Conservation (phyloP, 2,329 filamentous ascomycete species). For the Fusarium oxysporum region DNA sequence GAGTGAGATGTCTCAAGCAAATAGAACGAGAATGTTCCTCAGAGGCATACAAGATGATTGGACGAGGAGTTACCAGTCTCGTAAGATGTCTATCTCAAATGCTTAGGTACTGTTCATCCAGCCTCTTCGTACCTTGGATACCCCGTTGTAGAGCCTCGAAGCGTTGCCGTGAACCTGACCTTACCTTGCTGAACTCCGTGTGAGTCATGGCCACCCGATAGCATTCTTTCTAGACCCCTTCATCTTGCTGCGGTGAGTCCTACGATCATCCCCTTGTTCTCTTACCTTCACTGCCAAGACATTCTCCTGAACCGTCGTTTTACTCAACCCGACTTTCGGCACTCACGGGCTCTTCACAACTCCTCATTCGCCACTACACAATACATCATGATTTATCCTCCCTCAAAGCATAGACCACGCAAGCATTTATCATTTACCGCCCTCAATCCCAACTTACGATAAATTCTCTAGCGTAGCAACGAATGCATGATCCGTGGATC, state of each 20-base stretch:
- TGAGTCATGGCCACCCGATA: neutral
- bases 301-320: neutral
- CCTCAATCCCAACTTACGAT: neutral
- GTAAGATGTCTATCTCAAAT: rapidly evolving
- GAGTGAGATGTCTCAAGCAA: rapidly evolving
- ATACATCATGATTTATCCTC: neutral
- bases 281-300: neutral
- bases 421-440: neutral
- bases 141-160: neutral
- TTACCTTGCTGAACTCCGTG: neutral
- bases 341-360: rapidly evolving
- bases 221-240: neutral
- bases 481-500: constrained; percentile 1
- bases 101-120: rapidly evolving
- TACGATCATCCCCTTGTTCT: neutral
- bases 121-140: neutral
- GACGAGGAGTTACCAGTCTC: rapidly evolving
- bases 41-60: rapidly evolving
- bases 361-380: neutral
- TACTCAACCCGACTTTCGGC: neutral
- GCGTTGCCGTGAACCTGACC: neutral
- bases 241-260: rapidly evolving
- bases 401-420: neutral
- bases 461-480: neutral
- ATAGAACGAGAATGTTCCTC: rapidly evolving